Evolutionary conservation across 495 filamentous ascomycete species (phyloP).

Genomic region (Baudoinia panamericana): DNA sequence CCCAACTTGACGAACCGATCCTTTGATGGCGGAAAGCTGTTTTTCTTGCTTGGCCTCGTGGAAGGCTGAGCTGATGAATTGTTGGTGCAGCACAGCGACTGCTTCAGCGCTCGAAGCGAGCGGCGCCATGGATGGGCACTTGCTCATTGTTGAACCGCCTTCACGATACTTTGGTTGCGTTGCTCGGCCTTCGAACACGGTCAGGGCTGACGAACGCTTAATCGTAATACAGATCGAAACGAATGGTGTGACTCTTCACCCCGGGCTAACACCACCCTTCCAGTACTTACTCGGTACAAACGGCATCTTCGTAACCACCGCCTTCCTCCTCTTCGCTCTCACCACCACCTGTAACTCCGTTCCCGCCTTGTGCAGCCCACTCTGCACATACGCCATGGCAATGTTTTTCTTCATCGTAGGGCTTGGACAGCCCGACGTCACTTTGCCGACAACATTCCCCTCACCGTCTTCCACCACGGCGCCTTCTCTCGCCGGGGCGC

Average conservation of each 20-base stretch:
- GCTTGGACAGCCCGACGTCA: slow-evolving; percentile 84
- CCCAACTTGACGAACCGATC: too few species aligned
- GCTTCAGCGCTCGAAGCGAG: too few species aligned
- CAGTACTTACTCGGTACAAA: slow-evolving; percentile 76
- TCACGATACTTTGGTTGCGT: too few species aligned
- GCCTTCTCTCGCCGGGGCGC: slow-evolving; percentile 81
- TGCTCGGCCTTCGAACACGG: too few species aligned
- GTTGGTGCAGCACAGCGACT: too few species aligned
- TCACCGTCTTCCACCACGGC: slow-evolving; percentile 56
- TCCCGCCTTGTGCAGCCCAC: slow-evolving; percentile 71
- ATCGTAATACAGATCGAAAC: background rate
- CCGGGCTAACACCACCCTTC: slow-evolving; percentile 17
- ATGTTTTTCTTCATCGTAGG: slow-evolving; percentile 79
- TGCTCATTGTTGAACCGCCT: too few species aligned
- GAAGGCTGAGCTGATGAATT: too few species aligned
- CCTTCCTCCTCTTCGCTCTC: slow-evolving; percentile 67
- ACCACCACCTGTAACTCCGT: slow-evolving; percentile 73
- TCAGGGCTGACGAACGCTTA: too few species aligned
- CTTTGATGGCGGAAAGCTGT: too few species aligned
- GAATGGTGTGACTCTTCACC: background rate
- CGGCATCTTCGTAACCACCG: slow-evolving; percentile 80
- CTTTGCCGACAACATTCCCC: slow-evolving; percentile 47
- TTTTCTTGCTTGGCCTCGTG: too few species aligned
- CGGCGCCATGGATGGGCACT: too few species aligned
- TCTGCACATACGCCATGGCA: slow-evolving; percentile 87